Evolutionary conservation across 2,329 filamentous ascomycete genomes (phyloP).

Genomic region (Acrocalymma vagum): DNA sequence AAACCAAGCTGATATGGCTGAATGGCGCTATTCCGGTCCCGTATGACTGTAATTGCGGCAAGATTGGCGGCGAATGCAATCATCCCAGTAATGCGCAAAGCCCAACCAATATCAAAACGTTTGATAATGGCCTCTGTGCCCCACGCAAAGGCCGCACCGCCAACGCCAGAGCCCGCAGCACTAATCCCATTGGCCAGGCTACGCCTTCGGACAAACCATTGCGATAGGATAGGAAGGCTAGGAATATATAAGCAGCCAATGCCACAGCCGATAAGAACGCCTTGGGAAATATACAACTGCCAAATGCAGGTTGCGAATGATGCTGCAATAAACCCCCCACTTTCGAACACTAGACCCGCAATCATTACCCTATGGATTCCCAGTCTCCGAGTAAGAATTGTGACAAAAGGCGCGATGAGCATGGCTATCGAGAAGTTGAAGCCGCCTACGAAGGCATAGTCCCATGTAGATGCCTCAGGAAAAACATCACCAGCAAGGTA

Average conservation of each 20-base stretch:
- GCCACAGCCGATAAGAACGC: constrained; percentile 50
- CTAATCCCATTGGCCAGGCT: constrained; percentile 53
- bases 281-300: constrained; percentile 54
- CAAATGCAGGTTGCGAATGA: constrained; percentile 48
- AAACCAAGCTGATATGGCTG: constrained; percentile 45
- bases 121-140: constrained; percentile 49
- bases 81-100: constrained; percentile 50
- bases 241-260: constrained; percentile 53
- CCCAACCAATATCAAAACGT: constrained; percentile 48
- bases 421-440: constrained; percentile 47
- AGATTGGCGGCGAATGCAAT: constrained; percentile 36
- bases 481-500: constrained; percentile 49
- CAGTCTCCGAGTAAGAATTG: constrained; percentile 30
- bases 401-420: constrained; percentile 45
- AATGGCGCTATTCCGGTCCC: constrained; percentile 44
- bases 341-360: constrained; percentile 43
- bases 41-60: constrained; percentile 37
- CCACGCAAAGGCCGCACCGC: constrained; percentile 44
- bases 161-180: constrained; percentile 50
- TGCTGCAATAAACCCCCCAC: constrained; percentile 46
- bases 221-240: constrained; percentile 45
- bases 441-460: constrained; percentile 53
- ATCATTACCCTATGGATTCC: constrained; percentile 40
- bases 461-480: constrained; percentile 40
- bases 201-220: constrained; percentile 53